phyloP scores from a whole-genome alignment of 495 filamentous ascomycete species.

The Xylaria scruposa region DNA sequence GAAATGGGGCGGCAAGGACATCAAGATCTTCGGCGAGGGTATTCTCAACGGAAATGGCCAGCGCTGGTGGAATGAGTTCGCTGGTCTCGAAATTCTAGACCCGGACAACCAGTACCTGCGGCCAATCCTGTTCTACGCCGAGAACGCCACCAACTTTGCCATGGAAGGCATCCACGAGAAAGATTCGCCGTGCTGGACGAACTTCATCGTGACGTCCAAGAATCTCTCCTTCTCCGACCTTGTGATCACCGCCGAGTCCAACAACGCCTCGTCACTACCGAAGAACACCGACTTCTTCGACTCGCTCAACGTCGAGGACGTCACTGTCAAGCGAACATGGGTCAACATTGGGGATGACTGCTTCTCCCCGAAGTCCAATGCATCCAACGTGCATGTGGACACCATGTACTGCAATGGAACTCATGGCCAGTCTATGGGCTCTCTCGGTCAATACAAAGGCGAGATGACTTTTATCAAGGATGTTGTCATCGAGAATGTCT shows the following conservation, averaged over 20 bases:
- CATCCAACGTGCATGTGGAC: slow-evolving; percentile 61
- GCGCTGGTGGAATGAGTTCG: slow-evolving; percentile 47
- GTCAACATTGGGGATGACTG: slow-evolving; percentile 66
- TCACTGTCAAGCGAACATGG: slow-evolving; percentile 57
- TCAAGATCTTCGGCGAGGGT: slow-evolving; percentile 62
- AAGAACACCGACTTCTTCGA: slow-evolving; percentile 69
- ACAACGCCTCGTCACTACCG: slow-evolving; percentile 56
- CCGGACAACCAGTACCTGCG: slow-evolving; percentile 59
- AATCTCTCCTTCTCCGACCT: slow-evolving; percentile 61
- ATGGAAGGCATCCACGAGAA: slow-evolving; percentile 63
- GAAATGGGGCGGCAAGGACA: slow-evolving; percentile 64
- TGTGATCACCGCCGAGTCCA: slow-evolving; percentile 60
- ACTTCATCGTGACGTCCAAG: slow-evolving; percentile 61
- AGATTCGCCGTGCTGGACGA: slow-evolving; percentile 67
- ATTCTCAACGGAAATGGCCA: slow-evolving; percentile 63
- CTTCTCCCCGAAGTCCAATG: slow-evolving; percentile 66
- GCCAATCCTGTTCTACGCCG: slow-evolving; percentile 62
- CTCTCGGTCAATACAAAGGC: slow-evolving; percentile 62
- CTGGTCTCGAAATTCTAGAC: slow-evolving; percentile 49
- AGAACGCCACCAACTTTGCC: slow-evolving; percentile 61
- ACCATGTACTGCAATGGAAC: slow-evolving; percentile 66
- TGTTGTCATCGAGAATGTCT: slow-evolving; percentile 61
- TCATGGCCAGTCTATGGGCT: slow-evolving; percentile 64
- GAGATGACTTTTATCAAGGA: slow-evolving; percentile 60
- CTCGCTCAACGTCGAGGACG: slow-evolving; percentile 54